Evolutionary conservation across 108 stramenopile species (phyloP).

Genomic region (Hondaea fermentalgiana): DNA sequence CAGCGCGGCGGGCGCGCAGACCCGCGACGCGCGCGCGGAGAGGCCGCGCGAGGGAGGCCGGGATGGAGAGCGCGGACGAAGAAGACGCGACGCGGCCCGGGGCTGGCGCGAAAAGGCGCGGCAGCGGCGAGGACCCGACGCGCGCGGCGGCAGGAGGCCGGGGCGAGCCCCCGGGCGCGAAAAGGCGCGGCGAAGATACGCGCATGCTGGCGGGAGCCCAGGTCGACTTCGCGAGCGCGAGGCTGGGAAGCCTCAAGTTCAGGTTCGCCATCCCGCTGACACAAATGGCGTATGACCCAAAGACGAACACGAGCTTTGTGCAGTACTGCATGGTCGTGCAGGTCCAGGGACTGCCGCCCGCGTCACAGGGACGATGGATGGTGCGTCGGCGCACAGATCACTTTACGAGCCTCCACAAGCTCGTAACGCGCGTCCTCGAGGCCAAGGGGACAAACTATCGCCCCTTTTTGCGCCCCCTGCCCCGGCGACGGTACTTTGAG

Average conservation of each 20-base stretch:
- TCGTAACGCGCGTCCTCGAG: neutral
- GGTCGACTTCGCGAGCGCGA: too few relatives aligned
- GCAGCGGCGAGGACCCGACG: too few relatives aligned
- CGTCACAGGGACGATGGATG: neutral
- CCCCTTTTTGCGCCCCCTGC: neutral
- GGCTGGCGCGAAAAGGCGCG: too few relatives aligned
- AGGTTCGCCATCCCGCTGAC: neutral
- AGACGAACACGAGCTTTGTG: neutral
- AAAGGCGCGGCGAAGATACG: too few relatives aligned
- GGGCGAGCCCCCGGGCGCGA: too few relatives aligned
- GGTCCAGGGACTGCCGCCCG: neutral
- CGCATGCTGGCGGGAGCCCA: too few relatives aligned
- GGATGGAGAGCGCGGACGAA: too few relatives aligned
- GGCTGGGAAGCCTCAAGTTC: neutral
- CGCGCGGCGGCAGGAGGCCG: too few relatives aligned
- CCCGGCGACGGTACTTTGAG: neutral
- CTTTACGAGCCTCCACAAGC: neutral
- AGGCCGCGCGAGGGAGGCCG: too few relatives aligned
- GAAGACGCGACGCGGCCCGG: too few relatives aligned
- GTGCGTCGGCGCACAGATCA: neutral
- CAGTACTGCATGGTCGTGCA: slow-evolving; percentile 3
- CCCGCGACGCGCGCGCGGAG: too few relatives aligned
- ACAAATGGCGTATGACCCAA: neutral
- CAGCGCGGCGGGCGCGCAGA: too few relatives aligned
- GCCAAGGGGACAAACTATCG: neutral